Evolutionary conservation across 768 basidiomycete genomes (phyloP).

Genomic region (Trametopsis cervina): DNA sequence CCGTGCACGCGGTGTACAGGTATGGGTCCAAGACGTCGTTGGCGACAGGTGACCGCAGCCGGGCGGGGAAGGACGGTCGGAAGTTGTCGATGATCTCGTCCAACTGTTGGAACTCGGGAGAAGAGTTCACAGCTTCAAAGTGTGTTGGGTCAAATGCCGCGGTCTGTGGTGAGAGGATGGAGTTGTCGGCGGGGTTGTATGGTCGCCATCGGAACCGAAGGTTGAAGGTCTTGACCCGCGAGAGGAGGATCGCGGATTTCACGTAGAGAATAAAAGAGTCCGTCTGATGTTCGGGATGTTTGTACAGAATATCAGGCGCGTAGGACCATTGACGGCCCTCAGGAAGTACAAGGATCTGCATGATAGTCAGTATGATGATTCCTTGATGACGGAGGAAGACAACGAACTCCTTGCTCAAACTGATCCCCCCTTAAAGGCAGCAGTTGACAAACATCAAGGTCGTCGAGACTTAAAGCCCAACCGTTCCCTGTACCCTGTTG

Average conservation of each 20-base stretch:
- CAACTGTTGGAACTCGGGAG: conserved; percentile 54
- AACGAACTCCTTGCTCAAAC: conserved; percentile 53
- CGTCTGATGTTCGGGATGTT: conserved; percentile 54
- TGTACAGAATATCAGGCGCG: conserved; percentile 47
- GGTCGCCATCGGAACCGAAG: conserved; percentile 54
- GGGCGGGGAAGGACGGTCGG: conserved; percentile 47
- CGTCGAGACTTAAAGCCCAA: conserved; percentile 70
- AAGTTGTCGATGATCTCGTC: conserved; percentile 51
- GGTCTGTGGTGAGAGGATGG: not conserved
- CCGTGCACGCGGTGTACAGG: conserved; percentile 33
- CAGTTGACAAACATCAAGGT: conserved; percentile 63
- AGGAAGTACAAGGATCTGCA: conserved; percentile 24
- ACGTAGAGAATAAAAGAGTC: conserved; percentile 67
- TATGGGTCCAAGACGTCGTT: conserved; percentile 48
- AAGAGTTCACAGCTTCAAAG: conserved; percentile 45
- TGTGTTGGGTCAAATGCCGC: conserved; percentile 12
- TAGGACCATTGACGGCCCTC: conserved; percentile 59
- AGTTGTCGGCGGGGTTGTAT: conserved; percentile 21
- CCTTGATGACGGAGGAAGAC: conserved; percentile 8
- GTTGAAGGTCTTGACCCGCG: conserved; percentile 54
- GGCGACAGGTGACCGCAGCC: conserved; percentile 46
- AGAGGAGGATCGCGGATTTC: conserved; percentile 59
- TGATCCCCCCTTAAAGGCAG: conserved; percentile 54
- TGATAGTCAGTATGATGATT: conserved; percentile 34
- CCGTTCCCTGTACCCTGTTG: conserved; percentile 59